phyloP scores from a whole-genome alignment of 768 basidiomycete species.

The Kwoniella sp. region DNA sequence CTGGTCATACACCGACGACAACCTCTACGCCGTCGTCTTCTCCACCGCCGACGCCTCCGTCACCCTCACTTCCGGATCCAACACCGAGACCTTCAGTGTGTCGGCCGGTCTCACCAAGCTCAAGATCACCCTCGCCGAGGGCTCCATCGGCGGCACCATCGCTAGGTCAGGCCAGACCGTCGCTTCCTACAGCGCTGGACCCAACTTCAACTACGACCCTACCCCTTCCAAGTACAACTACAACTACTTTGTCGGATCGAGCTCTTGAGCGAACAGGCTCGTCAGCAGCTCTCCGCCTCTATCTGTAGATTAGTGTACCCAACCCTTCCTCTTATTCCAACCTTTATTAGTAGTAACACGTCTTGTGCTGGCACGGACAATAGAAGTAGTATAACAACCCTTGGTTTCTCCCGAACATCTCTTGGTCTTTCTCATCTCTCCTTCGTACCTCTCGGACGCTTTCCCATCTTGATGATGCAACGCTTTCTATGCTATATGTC shows the following conservation, averaged over 20 bases:
- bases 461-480: too few species aligned
- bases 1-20: conserved; percentile 46
- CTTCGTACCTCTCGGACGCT: too few species aligned
- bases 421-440: too few species aligned
- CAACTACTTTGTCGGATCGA: conserved; percentile 51
- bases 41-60: conserved; percentile 58
- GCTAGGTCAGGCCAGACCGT: conserved; percentile 56
- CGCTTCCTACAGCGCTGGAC: conserved; percentile 38
- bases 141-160: conserved; percentile 58
- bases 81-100: conserved; percentile 48
- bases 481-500: too few species aligned
- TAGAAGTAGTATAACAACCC: too few species aligned
- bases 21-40: conserved; percentile 64
- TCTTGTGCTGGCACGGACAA: conserved; percentile 45
- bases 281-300: conserved; percentile 15
- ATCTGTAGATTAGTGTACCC: neutral
- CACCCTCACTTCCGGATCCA: conserved; percentile 53
- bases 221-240: conserved; percentile 47
- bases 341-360: neutral
- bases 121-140: conserved; percentile 58
- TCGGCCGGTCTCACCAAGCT: conserved; percentile 62
- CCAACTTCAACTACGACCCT: conserved; percentile 35
- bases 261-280: conserved; percentile 20
- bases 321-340: neutral
- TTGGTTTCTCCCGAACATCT: too few species aligned